Percentiles rank a stretch among this genome's conserved stretches.
These are phyloP conservation scores for Hermanozyma aechmeae DNA, from an alignment of 805 yeast species.

Conservation along the genomic window DNA sequence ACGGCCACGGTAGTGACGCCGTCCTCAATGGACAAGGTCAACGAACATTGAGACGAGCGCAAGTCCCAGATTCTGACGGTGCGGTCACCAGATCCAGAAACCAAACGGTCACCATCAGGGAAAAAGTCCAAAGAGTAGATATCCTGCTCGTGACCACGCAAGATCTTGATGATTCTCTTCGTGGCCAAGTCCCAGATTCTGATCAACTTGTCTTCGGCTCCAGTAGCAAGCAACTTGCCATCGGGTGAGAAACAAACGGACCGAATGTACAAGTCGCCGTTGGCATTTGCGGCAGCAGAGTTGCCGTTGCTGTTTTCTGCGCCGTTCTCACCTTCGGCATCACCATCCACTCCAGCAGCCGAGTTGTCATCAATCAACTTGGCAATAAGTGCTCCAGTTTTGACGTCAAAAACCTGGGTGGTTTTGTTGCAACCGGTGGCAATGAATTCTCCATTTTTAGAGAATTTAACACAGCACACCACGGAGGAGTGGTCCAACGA, in stretches of 20 bases:
- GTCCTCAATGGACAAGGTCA: conserved; percentile 87
- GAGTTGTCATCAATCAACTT: conserved; percentile 70
- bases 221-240: conserved; percentile 85
- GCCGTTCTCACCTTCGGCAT: conserved; percentile 14
- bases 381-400: conserved; percentile 83
- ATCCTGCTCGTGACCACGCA: conserved; percentile 95
- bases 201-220: conserved; percentile 83
- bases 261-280: conserved; percentile 84
- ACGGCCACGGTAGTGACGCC: conserved; percentile 98
- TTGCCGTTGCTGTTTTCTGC: conserved; percentile 26
- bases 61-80: conserved; percentile 96
- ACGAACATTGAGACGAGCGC: conserved; percentile 77
- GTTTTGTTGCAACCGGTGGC: conserved; percentile 97
- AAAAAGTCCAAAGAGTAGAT: conserved; percentile 91
- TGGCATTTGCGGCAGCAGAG: conserved; percentile 45
- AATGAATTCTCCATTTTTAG: conserved; percentile 80
- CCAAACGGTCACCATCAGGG: conserved; percentile 88
- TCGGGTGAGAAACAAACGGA: conserved; percentile 96
- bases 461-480: conserved; percentile 93
- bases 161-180: conserved; percentile 72
- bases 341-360: conserved; percentile 11
- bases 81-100: conserved; percentile 93
- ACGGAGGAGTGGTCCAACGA: conserved; percentile 90
- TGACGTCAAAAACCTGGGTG: conserved; percentile 89
- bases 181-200: conserved; percentile 93